Evolutionary conservation across 306 rosid genomes (phyloP), one percentile per base, ranked within the genome.

Genomic region (Glycine soja): DNA sequence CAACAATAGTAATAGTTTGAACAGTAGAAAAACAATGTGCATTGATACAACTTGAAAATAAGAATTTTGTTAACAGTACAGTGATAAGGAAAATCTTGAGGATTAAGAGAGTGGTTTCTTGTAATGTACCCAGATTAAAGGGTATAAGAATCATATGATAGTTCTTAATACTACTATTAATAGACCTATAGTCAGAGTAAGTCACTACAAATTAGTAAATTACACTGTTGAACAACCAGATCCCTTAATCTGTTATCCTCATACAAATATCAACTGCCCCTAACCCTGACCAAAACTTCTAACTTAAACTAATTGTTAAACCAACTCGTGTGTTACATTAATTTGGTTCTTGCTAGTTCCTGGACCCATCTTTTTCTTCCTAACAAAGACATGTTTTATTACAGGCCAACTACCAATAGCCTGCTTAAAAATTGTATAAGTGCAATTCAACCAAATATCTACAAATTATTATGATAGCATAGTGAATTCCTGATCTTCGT

Each of bases 401-500:
- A 63, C 19, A 7, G 19, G 46, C 18, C 70, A 13, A 8, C 70
- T 7, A 63, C 6, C 16, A 36, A 13, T n/a, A 36, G 70, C 19
- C 47, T 63, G 13, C 19, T 36, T 36, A 6, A 36, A 63, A 34
- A 63, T 13, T 12, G 19, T 46, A 13, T 14, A 2, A 75, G 13
- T 32, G 7, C 52, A 82, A 14, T 48, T 69, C 18, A 75, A 75
- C 34, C 59, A 51, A 70, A 62, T 30, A 36, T 51, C 79, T 32
- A 32, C n/a, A 52, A 73, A 43, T 67, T 43, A 43, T 15, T 68
- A 18, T 68, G 2, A 68, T 68, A 66, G 2, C 32, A 66, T 40
- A 40, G 52, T 1, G 32, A 66, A 15, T 8, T 40, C 14, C 52
- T 66, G 32, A 42, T n/a, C 13, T 15, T 24, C 30, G 10, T 45